These are phyloP conservation scores for Echeveria elegans DNA, from an alignment of 164 flowering plant genomes.

Conservation along the genomic window DNA sequence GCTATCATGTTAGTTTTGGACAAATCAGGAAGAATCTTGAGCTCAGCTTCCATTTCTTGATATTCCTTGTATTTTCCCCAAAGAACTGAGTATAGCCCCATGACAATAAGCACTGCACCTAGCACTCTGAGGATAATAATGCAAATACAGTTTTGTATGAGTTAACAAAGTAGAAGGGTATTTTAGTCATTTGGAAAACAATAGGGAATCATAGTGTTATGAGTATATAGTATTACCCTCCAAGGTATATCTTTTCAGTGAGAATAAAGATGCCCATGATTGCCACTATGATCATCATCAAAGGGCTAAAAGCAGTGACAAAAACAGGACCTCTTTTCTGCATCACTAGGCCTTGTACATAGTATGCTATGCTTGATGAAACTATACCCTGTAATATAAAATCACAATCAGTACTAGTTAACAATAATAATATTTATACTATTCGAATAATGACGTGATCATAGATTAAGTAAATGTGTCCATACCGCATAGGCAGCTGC, in stretches of 20 bases:
- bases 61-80: slow-evolving; percentile 15
- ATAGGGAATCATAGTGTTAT: background rate
- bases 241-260: slow-evolving; percentile 13
- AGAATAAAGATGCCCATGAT: slow-evolving; percentile 15
- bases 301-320: slow-evolving; percentile 14
- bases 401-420: background rate
- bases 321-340: slow-evolving; percentile 15
- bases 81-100: slow-evolving; percentile 14
- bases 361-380: slow-evolving; percentile 13
- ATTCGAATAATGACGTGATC: background rate
- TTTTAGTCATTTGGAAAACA: background rate
- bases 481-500: slow-evolving; percentile 13
- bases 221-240: slow-evolving; percentile 8
- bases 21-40: background rate
- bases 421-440: too few species aligned
- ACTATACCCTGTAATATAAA: slow-evolving; percentile 11
- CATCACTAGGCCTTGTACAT: slow-evolving; percentile 14
- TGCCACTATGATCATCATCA: slow-evolving; percentile 15
- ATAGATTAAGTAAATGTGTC: background rate
- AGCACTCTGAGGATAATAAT: slow-evolving; percentile 7
- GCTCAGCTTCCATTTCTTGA: slow-evolving; percentile 3
- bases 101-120: slow-evolving; percentile 14
- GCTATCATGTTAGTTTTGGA: background rate
- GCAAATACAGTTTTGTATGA: background rate
- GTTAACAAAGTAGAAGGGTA: background rate